phyloP scores from a whole-genome alignment of 2,329 filamentous ascomycete genomes.

The Calonectria pauciramosa region DNA sequence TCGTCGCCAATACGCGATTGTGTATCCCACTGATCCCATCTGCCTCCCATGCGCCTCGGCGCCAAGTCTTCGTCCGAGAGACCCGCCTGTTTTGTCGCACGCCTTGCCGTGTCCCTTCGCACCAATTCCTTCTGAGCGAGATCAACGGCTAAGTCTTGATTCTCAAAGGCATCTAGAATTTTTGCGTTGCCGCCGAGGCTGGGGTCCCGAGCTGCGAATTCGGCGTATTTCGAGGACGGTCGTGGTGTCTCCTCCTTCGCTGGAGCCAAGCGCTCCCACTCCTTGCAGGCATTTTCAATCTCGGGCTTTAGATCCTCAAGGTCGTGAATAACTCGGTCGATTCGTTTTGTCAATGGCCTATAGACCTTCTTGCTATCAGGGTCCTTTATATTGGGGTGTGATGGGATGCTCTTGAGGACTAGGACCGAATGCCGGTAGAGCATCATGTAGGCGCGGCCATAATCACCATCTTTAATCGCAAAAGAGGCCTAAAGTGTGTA shows the following conservation, averaged over 20 bases:
- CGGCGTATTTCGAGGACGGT: conserved; percentile 55
- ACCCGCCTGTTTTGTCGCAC: conserved; percentile 69
- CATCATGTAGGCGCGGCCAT: conserved; percentile 89
- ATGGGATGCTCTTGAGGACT: conserved; percentile 80
- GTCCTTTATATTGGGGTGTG: conserved; percentile 81
- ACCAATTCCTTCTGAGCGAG: conserved; percentile 80
- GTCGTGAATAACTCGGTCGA: conserved; percentile 73
- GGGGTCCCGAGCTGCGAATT: conserved; percentile 70
- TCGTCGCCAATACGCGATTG: conserved; percentile 51
- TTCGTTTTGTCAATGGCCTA: conserved; percentile 61
- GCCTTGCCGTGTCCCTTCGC: conserved; percentile 74
- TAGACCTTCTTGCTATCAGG: conserved; percentile 76
- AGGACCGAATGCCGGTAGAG: conserved; percentile 91
- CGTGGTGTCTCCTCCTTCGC: conserved; percentile 33
- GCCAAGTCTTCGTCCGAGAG: conserved; percentile 70
- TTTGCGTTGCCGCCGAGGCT: conserved; percentile 69
- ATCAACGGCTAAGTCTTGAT: conserved; percentile 82
- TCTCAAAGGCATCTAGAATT: conserved; percentile 77
- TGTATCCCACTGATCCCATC: conserved; percentile 59
- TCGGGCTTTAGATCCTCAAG: conserved; percentile 85
- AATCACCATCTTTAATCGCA: conserved; percentile 88
- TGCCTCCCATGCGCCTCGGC: conserved; percentile 61
- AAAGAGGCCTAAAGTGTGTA: conserved; percentile 76
- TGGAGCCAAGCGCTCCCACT: conserved; percentile 71
- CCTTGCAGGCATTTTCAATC: conserved; percentile 79